Evolutionary conservation across 257 asterid genomes (phyloP), one percentile per base, ranked within the genome.

Genomic region (Solanum clarkiae): DNA sequence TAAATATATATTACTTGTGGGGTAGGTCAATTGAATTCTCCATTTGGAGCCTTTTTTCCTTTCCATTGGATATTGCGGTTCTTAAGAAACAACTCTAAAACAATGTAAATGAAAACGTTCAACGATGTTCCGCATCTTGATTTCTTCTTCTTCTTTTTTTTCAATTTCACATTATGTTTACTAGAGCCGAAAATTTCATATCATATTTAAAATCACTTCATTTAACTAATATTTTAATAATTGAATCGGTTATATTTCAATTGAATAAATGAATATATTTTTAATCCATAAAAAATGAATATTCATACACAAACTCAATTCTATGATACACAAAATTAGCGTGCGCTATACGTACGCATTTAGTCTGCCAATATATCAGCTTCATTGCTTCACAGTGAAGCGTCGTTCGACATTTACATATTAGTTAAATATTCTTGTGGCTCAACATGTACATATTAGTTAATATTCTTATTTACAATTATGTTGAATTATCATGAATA

Each of bases 91-190:
- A 71, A 79, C 57, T 81, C 62, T 69, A 86, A 80, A 49, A 82
- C 86, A 84, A 83, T 92, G 93, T 94, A 94, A 86, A 94, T 90
- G 93, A 84, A 91, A 89, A 69, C 86, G 62, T 89, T 82, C 85
- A 88, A 86, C 83, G 81, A 89, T 84, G 77, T 90, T 90, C 84
- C 71, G 55, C 84, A 26, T 49, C 44, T 56, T 17, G 12, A 12
- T 11, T 77, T 83, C 32, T 47, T 85, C 36, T 70, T 8, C 24
- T 45, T 5, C 44, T 24, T 3, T 5, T 54, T 24, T 3, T 22
- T n/a, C 81, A 36, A 32, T 8, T 32, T 11, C 32, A 22, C 32
- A 13, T 59, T 57, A 57, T 57, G 26, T 55, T 49, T 10, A 49
- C 4, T 11, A 11, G 54, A 49, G 15, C 54, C 15, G 15, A 49